These are phyloP conservation scores for Moniliophthora roreri DNA, from an alignment of 1,284 basidiomycete genomes.

Conservation along the genomic window DNA sequence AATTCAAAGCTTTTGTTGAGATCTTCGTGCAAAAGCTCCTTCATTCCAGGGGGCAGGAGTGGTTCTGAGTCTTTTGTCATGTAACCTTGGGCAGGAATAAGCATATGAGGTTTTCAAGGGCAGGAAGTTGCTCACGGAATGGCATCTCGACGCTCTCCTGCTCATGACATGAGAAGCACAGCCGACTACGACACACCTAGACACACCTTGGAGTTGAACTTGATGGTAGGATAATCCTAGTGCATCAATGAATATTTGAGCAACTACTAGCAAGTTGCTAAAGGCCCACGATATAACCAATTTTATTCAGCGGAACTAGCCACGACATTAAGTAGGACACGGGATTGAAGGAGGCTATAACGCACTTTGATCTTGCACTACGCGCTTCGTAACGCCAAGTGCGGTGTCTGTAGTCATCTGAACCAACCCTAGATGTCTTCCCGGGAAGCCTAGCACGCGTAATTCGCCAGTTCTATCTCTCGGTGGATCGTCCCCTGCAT, in stretches of 20 bases:
- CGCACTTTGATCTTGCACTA: conserved; percentile 78
- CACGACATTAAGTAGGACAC: background rate
- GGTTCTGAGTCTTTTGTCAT: conserved; percentile 59
- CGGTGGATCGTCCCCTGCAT: conserved; percentile 85
- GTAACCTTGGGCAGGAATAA: conserved; percentile 46
- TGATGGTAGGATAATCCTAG: conserved; percentile 86
- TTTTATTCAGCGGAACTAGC: conserved; percentile 64
- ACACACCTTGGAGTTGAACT: conserved; percentile 58
- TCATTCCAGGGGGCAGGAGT: conserved; percentile 88
- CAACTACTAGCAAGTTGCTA: background rate
- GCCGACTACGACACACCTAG: background rate
- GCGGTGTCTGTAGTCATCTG: conserved; percentile 99
- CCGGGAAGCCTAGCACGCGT: conserved; percentile 83
- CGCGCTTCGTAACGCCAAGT: conserved; percentile 87
- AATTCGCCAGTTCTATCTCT: conserved; percentile 88
- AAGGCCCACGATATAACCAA: conserved; percentile 66
- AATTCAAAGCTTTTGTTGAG: conserved; percentile 87
- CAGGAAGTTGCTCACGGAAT: conserved; percentile 61
- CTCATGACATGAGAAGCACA: conserved; percentile 17
- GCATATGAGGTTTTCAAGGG: background rate
- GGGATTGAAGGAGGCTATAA: background rate
- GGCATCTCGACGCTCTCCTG: conserved; percentile 94
- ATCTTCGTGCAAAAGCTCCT: conserved; percentile 79
- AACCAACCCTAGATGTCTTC: conserved; percentile 76
- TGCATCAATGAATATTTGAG: background rate